These are phyloP conservation scores for Epichloe coenophiala DNA, from an alignment of 2,329 filamentous ascomycete species.

Conservation along the genomic window DNA sequence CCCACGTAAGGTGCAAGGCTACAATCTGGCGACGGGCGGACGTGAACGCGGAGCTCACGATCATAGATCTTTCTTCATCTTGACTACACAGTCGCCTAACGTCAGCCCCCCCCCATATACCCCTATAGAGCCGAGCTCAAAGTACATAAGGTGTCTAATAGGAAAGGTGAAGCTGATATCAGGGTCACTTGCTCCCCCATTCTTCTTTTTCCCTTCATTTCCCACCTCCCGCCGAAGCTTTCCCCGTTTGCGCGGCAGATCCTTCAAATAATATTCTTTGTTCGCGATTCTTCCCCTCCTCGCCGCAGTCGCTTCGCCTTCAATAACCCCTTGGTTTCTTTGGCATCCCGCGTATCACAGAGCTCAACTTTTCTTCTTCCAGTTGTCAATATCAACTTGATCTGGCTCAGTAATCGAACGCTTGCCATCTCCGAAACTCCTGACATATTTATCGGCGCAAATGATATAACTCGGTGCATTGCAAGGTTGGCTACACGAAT, in stretches of 20 bases:
- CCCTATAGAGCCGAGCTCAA: neutral
- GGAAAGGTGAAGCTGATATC: neutral
- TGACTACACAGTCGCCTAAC: neutral
- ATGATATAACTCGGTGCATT: conserved; percentile 20
- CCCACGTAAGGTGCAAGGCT: conserved; percentile 6
- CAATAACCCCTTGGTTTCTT: neutral
- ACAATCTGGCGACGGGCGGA: neutral
- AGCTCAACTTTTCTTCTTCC: neutral
- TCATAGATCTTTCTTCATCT: neutral
- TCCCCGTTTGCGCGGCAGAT: neutral
- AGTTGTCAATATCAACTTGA: neutral
- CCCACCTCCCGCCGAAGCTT: neutral
- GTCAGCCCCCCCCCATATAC: neutral
- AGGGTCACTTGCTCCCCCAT: neutral
- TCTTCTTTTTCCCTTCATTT: neutral
- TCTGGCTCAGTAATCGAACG: neutral
- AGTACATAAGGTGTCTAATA: too few species aligned
- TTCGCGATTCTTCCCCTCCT: neutral
- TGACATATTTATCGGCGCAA: conserved; percentile 10
- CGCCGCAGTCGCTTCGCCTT: neutral
- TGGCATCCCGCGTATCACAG: neutral
- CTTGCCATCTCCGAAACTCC: neutral
- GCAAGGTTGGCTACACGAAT: conserved; percentile 7
- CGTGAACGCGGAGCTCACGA: conserved; percentile 3
- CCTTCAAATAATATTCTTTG: neutral